phyloP scores from a whole-genome alignment of 108 stramenopile species.

The Cyclotella sp. region DNA sequence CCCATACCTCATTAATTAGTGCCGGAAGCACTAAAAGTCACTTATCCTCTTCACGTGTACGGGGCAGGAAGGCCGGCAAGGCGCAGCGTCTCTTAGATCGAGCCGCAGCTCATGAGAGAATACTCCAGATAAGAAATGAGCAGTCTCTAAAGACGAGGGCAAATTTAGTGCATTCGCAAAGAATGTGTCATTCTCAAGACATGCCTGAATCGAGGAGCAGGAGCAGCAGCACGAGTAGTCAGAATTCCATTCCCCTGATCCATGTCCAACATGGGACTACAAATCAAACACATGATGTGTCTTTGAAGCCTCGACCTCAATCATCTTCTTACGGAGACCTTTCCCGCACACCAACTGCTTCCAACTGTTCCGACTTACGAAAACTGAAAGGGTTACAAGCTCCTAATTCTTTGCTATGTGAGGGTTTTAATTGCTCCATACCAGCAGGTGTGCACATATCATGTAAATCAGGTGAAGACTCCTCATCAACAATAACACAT shows the following conservation, averaged over 20 bases:
- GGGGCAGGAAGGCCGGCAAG: conserved; percentile 31
- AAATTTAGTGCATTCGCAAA: conserved; percentile 35
- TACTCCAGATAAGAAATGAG: conserved; percentile 27
- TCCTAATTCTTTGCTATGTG: neutral
- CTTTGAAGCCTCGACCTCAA: neutral
- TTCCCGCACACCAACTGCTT: neutral
- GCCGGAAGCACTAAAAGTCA: conserved; percentile 23
- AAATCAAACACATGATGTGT: neutral
- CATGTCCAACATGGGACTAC: conserved; percentile 17
- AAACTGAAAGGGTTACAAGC: conserved; percentile 6
- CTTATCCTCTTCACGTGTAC: neutral
- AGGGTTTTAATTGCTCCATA: neutral
- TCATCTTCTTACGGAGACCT: neutral
- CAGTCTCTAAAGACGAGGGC: conserved; percentile 31
- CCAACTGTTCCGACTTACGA: conserved; percentile 8
- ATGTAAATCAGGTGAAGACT: neutral
- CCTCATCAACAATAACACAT: neutral
- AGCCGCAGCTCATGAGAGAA: conserved; percentile 45
- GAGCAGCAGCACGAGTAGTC: neutral
- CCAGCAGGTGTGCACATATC: neutral
- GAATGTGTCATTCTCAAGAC: conserved; percentile 14
- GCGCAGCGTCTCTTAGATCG: conserved; percentile 35
- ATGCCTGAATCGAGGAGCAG: neutral
- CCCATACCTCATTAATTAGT: conserved; percentile 25
- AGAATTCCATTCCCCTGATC: conserved; percentile 12